Evolutionary conservation across 108 stramenopile species (phyloP), one percentile per base, ranked within the genome.

Genomic region (Fragilaria radians): DNA sequence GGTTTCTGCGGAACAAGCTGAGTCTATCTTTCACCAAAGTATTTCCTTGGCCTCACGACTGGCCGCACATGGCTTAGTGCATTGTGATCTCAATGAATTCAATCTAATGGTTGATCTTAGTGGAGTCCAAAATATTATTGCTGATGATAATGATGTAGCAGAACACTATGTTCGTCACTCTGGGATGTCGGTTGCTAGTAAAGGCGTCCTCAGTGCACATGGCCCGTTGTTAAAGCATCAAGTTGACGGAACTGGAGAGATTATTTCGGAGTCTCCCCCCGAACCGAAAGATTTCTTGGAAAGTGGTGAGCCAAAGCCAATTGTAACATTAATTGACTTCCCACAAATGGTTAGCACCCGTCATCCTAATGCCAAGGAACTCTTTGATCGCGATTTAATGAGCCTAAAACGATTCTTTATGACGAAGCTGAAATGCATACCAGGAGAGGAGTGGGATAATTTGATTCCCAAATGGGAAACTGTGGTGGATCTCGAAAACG

Each of bases 51-150:
- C 86, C 48, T 62, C 70, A 31, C 62, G 86, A 26, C 68, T 99
- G 48, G 97, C 96, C 9, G 32, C 60, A 30, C 93, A 94, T 64
- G 99, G 99, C 19, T 78, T 99, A 47, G 92, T 99, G 1, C 99
- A 99, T 73, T 97, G 99, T 61, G 99, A 99, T 76, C 87, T 98
- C 73, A 99, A 99, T 74, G 99, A 99, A 71, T 99, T 99, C 71
- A 99, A 99, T 71, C 59, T 99, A n/a, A 80, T 99, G 81, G 90
- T 99, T 2, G 95, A 97, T 64, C 55, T 94, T 57, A 81, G 79
- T 52, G 86, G 88, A 18, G 76, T 89, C 24, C 92, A 94, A 66
- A 71, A 68, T 30, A 56, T 32, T 0, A 62, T 64, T 0, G 75
- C 56, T 29, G 69, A 85, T 52, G 81, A 80, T 63, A 80, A 83